Conservation (phyloP, 2,329 filamentous ascomycete species). For the Annulohypoxylon truncatum region DNA sequence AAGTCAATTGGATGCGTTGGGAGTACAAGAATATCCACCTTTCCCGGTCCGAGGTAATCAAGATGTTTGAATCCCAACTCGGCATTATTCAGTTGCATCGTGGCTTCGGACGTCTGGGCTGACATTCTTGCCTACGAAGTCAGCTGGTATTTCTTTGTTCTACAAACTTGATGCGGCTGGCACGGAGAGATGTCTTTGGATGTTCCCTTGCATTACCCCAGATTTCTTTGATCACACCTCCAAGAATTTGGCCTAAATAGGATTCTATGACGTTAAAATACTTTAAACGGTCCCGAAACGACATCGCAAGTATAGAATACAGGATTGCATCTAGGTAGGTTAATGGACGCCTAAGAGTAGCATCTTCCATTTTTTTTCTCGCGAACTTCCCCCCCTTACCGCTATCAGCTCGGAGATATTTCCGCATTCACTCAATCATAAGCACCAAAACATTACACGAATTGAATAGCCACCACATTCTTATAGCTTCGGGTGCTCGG, state of each 20-base stretch:
- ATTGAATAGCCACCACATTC: background rate
- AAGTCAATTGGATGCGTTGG: background rate
- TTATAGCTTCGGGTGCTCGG: constrained; percentile 5
- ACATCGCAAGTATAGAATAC: background rate
- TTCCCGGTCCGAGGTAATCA: background rate
- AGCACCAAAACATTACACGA: background rate
- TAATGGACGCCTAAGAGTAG: background rate
- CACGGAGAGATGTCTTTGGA: background rate
- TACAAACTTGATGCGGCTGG: constrained; percentile 4
- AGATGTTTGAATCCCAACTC: background rate
- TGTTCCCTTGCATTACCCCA: constrained; percentile 25
- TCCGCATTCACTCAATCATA: background rate
- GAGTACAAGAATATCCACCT: constrained; percentile 4
- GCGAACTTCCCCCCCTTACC: constrained; percentile 1
- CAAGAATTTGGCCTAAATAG: background rate
- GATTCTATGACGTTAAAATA: constrained; percentile 16
- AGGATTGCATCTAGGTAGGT: background rate
- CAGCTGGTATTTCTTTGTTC: background rate
- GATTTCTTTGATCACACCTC: constrained; percentile 22
- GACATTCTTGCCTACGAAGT: constrained; percentile 1
- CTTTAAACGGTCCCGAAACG: background rate
- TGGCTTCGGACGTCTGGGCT: background rate
- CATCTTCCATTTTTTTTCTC: background rate
- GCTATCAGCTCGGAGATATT: background rate
- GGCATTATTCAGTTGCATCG: background rate